Evolutionary conservation across 495 filamentous ascomycete species (phyloP), one percentile per base, ranked within the genome.

Genomic region (Hypoxylon fuscum): DNA sequence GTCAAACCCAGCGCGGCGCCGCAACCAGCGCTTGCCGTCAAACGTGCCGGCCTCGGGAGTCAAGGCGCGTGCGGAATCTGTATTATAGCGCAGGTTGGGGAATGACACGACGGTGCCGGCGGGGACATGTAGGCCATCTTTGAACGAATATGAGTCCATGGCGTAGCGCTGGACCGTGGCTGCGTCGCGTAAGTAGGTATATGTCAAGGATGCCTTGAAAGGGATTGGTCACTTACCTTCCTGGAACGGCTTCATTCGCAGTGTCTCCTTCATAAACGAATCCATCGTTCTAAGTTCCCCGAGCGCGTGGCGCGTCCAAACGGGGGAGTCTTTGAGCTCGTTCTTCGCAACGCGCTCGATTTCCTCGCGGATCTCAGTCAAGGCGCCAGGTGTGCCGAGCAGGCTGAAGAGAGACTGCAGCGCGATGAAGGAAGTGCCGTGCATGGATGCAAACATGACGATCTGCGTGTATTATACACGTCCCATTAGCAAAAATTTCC

Each of bases 231-330:
- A n/a, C 50, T 54, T n/a, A 44, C 50, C 50, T 54, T 54, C 38
- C 25, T 54, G 38, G 38, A 54, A 54, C 37, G 50, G 50, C 50
- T 43, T 53, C 37, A 54, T 15, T 54, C 50, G 23, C 3, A 43
- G 31, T 22, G 38, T 55, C 40, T 55, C 52, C 23, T 55, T 55
- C 52, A 55, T 55, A 15, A 55, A 55, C 5, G 27, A 45, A 55
- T 55, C 52, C 52, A 55, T 55, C n/a, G 17, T 12, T 15, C 27
- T 35, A 35, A 55, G 52, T 23, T 45, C n/a, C 23, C 52, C 40
- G 40, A 55, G 52, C 23, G 52, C 40, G 21, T 55, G 38, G 21
- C 52, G 52, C 7, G 52, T 55, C 40, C 40, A 55, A 10, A 54
- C 38, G 8, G 50, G 20, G n/a, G 37, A 43, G 17, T 21, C 50